Evolutionary conservation across 768 basidiomycete genomes (phyloP).

Genomic region (Scleroderma bovista): DNA sequence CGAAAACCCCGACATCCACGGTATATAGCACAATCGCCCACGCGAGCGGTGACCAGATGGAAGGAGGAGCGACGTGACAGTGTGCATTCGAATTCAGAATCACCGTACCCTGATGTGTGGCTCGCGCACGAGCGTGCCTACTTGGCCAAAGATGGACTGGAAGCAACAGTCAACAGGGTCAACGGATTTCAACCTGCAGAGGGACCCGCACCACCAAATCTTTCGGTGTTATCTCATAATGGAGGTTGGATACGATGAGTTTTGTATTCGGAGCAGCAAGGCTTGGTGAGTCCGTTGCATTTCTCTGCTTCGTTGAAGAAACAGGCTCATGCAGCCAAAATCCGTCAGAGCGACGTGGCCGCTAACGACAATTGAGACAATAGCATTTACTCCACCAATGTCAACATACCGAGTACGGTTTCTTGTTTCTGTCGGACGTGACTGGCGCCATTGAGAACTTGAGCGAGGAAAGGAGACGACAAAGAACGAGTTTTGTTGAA

Average conservation of each 20-base stretch:
- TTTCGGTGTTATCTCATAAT: slow-evolving; percentile 87
- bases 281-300: slow-evolving; percentile 16
- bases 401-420: slow-evolving; percentile 38
- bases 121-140: slow-evolving; percentile 89
- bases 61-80: slow-evolving; percentile 27
- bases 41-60: slow-evolving; percentile 27
- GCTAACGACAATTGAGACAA: slow-evolving; percentile 34
- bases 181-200: not conserved
- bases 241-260: slow-evolving; percentile 79
- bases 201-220: slow-evolving; percentile 74
- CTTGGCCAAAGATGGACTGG: slow-evolving; percentile 85
- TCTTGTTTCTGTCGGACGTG: slow-evolving; percentile 30
- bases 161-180: slow-evolving; percentile 3
- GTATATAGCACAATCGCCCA: slow-evolving; percentile 21
- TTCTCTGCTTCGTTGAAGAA: slow-evolving; percentile 26
- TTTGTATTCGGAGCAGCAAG: slow-evolving; percentile 39
- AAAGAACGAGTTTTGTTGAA: not conserved
- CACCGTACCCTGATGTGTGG: slow-evolving; percentile 92
- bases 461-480: not conserved
- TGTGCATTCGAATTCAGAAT: slow-evolving; percentile 38
- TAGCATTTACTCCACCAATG: slow-evolving; percentile 1
- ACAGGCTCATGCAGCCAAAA: slow-evolving; percentile 71
- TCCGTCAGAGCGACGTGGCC: slow-evolving; percentile 55
- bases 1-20: slow-evolving; percentile 26
- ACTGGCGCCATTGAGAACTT: slow-evolving; percentile 17